Base-by-base conservation (phyloP, 306 rosid genomes). In the Lagenaria siceraria region DNA sequence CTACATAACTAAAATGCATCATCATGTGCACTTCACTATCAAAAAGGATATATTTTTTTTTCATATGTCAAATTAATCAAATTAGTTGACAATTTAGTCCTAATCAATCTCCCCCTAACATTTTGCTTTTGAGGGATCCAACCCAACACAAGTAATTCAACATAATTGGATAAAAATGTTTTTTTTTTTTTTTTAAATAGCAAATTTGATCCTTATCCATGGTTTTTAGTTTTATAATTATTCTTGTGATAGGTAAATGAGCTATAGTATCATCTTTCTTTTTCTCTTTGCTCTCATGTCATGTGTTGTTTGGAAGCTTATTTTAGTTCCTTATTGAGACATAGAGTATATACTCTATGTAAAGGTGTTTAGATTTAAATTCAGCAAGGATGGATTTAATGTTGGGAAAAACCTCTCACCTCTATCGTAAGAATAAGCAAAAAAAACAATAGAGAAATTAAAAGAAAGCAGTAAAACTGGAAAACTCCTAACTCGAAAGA, bases 1-100 rank as follows among this genome's bases (percentile, higher is more conserved):
- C 75, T 43, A 8, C 75, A 40, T 69, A 69, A 43, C 75, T 69
- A 69, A 42, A 42, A 69, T 69, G n/a, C 75, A 65, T 65, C 51
- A 65, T 27, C 74, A 68, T 68, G 31, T 68, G 53, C 29, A 68
- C 49, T 68, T 68, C 53, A 21, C 11, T 68, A 1, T 43, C 75
- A 70, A 70, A 43, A 0, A 4, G 10, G 3, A 64, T 13, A 4
- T 14, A n/a, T 27, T 42, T 21, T n/a, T 35, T 35, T 10, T 64
- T 35, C 11, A 12, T 14, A 22, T 46, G 21, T 43, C 27, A 38
- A 66, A 69, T 22, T 22, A 42, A 42, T 69, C 13, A 43, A 69
- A 43, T 40, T 24, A 27, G 35, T 70, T 70, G 75, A 70, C 54
- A 14, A 43, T 43, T 70, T 24, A 25, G 56, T 70, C 75, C 22